Conservation (phyloP, 2,329 filamentous ascomycete species). For the Exserohilum rostratum region DNA sequence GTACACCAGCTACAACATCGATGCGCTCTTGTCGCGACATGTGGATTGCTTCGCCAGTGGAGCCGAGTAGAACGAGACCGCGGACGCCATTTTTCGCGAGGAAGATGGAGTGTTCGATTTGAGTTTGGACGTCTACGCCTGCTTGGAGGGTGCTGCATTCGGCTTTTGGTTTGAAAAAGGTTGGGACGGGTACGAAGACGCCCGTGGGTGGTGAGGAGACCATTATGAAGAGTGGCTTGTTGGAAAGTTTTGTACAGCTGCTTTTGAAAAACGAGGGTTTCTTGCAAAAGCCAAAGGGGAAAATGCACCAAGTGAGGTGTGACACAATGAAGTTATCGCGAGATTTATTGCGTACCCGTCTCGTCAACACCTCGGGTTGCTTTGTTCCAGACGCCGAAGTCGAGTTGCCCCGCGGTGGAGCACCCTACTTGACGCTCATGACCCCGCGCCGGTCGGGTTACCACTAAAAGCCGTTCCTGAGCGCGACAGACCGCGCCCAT, state of each 20-base stretch:
- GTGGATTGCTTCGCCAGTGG: constrained; percentile 69
- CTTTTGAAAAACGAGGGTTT: neutral
- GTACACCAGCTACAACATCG: constrained; percentile 61
- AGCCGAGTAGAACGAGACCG: constrained; percentile 67
- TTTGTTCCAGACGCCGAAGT: constrained; percentile 37
- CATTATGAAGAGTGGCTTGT: constrained; percentile 31
- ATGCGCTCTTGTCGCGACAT: constrained; percentile 64
- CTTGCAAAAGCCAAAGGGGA: neutral
- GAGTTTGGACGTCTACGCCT: constrained; percentile 63
- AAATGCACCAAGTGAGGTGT: neutral
- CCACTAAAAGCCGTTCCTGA: constrained; percentile 6
- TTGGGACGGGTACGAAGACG: constrained; percentile 59
- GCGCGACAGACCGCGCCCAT: neutral
- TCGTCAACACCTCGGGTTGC: constrained; percentile 27
- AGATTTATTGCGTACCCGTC: constrained; percentile 14
- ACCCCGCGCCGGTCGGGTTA: constrained; percentile 40
- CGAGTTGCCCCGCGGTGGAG: constrained; percentile 23
- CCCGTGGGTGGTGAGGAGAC: constrained; percentile 42
- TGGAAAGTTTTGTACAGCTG: neutral
- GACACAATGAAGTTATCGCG: neutral
- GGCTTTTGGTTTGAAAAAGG: constrained; percentile 64
- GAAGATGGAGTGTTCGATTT: constrained; percentile 64
- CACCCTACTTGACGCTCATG: constrained; percentile 17
- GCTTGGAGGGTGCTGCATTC: constrained; percentile 55
- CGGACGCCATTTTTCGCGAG: constrained; percentile 65